These are phyloP conservation scores for Coemansia guatemalensis DNA, from an alignment of 192 early-diverging fungal genomes.

Conservation along the genomic window DNA sequence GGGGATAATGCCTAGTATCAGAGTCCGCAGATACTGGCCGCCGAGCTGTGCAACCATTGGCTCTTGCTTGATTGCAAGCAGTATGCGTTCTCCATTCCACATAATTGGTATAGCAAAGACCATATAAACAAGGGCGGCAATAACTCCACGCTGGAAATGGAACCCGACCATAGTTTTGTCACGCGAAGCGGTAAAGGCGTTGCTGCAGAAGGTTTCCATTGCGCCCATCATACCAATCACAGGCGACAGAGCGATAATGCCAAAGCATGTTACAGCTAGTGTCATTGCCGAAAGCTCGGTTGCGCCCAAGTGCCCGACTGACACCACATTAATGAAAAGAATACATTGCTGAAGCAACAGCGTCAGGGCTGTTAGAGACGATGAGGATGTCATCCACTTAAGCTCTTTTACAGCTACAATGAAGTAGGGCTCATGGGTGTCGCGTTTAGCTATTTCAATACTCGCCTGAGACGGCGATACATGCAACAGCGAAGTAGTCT, in stretches of 20 bases:
- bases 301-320: slow-evolving; percentile 61
- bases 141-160: slow-evolving; percentile 35
- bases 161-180: too few species aligned
- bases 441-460: too few species aligned
- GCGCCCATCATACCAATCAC: slow-evolving; percentile 56
- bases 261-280: slow-evolving; percentile 57
- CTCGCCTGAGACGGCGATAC: too few species aligned
- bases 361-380: slow-evolving; percentile 57
- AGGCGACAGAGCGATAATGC: slow-evolving; percentile 55
- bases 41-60: slow-evolving; percentile 58
- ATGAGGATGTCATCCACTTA: slow-evolving; percentile 39
- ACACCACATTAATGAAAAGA: slow-evolving; percentile 63
- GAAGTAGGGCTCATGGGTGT: slow-evolving; percentile 15
- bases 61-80: slow-evolving; percentile 65
- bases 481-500: too few species aligned
- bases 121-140: slow-evolving; percentile 15
- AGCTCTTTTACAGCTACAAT: slow-evolving; percentile 31
- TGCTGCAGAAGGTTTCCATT: slow-evolving; percentile 26
- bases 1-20: slow-evolving; percentile 72
- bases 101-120: slow-evolving; percentile 9
- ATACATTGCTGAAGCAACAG: slow-evolving; percentile 66
- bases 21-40: slow-evolving; percentile 64
- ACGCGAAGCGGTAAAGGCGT: too few species aligned
- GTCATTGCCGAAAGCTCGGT: slow-evolving; percentile 67
- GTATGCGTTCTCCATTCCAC: slow-evolving; percentile 54